Base-by-base conservation (phyloP, 352 stramenopile genomes). In the Globisporangium splendens region DNA sequence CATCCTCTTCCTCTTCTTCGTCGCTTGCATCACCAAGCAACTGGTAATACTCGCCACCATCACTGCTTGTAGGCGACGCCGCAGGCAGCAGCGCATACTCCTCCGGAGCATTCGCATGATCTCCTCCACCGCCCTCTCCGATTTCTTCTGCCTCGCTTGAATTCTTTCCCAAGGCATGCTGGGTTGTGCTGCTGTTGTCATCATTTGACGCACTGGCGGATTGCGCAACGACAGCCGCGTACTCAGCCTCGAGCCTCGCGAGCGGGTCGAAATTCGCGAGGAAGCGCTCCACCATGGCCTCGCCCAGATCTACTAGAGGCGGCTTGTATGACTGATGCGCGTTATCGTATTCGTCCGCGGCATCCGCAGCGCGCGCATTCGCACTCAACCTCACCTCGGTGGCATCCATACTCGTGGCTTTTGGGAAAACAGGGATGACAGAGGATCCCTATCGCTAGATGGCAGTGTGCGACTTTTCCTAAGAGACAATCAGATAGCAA, bases 191-290 rank as follows among this genome's bases (percentile, higher is more conserved):
- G 18, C 33, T 41, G 49, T 42, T 8, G 10, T 35, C 10, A 10
- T 8, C 28, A 31, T 31, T 2, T 31, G 24, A 31, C 24, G 24
- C 24, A 35, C 28, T 14, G 31, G n/a, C 33, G n/a, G 60, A 67
- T 58, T 87, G 77, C 21, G 75, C 75, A 43, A 90, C 14, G 8
- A 88, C 74, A 8, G 72, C 70, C 17, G 72, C 76, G 57, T 90
- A 90, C 57, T 90, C 80, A 49, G 72, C 76, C 18, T 90, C 80
- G 1, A 90, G 67, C 56, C 59, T 49, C 44, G 64, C 74, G 1
- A 90, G 70, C 54, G 73, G 77, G 59, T 90, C 79, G 42, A 75
- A 69, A 20, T 55, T 51, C 20, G 60, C 59, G 35, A 65, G 20
- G 42, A 74, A 73, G 24, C 63, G 61, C 28, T 73, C 67, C 66